A percentile compares a stretch with the other conserved stretches of the same genome.
phyloP scores from a whole-genome alignment of 1,139 yeast genomes.

The Hyphopichia pseudoburtonii region DNA sequence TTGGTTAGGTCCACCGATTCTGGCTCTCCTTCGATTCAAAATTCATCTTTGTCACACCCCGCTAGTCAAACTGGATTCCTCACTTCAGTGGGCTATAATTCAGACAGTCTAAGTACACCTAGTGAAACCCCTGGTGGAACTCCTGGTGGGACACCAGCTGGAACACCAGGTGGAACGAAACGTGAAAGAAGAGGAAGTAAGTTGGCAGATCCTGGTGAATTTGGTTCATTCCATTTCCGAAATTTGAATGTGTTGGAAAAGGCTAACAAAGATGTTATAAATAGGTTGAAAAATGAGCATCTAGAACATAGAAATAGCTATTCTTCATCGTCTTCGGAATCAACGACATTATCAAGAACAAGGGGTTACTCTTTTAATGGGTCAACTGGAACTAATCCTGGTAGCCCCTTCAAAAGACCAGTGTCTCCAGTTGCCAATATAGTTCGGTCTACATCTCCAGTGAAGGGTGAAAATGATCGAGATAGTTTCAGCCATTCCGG shows the following conservation, averaged over 20 bases:
- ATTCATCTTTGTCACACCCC: slow-evolving; percentile 5
- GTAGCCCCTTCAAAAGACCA: slow-evolving; percentile 41
- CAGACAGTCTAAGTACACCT: too few species aligned
- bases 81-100: slow-evolving; percentile 8
- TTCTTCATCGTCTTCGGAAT: slow-evolving; percentile 46
- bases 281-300: slow-evolving; percentile 82
- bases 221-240: slow-evolving; percentile 90
- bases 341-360: slow-evolving; percentile 35
- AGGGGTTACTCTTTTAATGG: slow-evolving; percentile 40
- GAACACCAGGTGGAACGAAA: slow-evolving; percentile 31
- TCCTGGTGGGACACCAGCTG: slow-evolving; percentile 6
- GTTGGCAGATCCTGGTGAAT: slow-evolving; percentile 74
- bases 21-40: slow-evolving; percentile 19
- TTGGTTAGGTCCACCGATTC: slow-evolving; percentile 9
- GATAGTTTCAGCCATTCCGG: not conserved
- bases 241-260: slow-evolving; percentile 87
- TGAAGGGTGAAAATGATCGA: slow-evolving; percentile 10
- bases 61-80: slow-evolving; percentile 7
- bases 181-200: slow-evolving; percentile 68
- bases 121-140: slow-evolving; percentile 8
- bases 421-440: slow-evolving; percentile 30
- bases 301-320: slow-evolving; percentile 51
- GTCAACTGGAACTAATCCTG: slow-evolving; percentile 11
- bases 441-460: slow-evolving; percentile 21
- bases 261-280: slow-evolving; percentile 91